Evolutionary conservation across 352 stramenopile species (phyloP), one percentile per base, ranked within the genome.

Genomic region (Pythium aquatile): DNA sequence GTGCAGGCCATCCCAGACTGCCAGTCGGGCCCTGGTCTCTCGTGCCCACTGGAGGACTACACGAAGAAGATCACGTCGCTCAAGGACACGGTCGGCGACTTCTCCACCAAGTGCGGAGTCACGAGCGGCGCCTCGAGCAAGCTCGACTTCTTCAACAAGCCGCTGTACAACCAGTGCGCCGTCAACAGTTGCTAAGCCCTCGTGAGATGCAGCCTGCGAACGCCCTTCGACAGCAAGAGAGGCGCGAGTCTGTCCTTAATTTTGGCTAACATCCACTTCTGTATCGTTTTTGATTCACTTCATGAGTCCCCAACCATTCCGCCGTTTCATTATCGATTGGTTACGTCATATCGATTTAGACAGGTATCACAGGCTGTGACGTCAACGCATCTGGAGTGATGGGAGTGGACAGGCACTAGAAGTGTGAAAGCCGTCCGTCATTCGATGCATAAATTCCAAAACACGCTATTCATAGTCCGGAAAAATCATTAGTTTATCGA

Each of bases 141-240:
- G 52, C 65, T 76, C 40, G 73, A 69, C 42, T 55, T 83, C 42
- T 87, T 87, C 20, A 64, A 85, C 59, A 73, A 76, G 54, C 76
- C 78, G 9, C 72, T 77, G 40, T 56, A 63, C 61, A 84, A 80
- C 51, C 67, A 80, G 49, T 82, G 76, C 65, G 42, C 52, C 24
- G 66, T 70, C 51, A 62, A 44, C 8, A 55, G 59, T 4, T 67
- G 68, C 42, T 20, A 46, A 26, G 42, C 42, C 16, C 32, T 40
- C 35, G 35, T 14, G 5, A 16, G 14, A 6, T 26, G 16, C 16
- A 48, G 16, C 40, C 40, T 26, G 3, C 40, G 2, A 37, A 16
- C 35, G 35, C 35, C 35, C 14, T 40, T 40, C 10, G 40, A 48
- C 14, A 8, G 40, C 40, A 48, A 35, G 6, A 26, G 26, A 48